phyloP scores from a whole-genome alignment of 2,329 filamentous ascomycete species.

The Fusarium metavorans region DNA sequence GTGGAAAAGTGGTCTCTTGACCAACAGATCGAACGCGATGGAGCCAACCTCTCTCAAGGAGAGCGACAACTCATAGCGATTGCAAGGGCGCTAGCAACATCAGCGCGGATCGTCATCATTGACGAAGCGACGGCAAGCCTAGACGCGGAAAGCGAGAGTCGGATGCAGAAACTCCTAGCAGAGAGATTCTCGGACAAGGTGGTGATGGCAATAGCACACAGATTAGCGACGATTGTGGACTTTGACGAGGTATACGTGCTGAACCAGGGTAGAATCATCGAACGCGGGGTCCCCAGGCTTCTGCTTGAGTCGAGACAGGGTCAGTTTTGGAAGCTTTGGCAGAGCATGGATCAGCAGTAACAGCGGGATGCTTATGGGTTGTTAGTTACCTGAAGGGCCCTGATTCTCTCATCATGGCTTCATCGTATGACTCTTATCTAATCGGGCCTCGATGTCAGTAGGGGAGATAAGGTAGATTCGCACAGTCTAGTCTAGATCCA shows the following conservation, averaged over 20 bases:
- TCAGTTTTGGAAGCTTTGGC: neutral
- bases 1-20: neutral
- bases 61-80: neutral
- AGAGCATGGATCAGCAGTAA: neutral
- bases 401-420: neutral
- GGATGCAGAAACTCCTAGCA: neutral
- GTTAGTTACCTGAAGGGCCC: neutral
- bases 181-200: neutral
- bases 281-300: neutral
- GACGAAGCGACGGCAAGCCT: neutral
- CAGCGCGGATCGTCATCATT: neutral
- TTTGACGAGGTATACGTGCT: neutral
- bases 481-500: neutral
- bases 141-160: neutral
- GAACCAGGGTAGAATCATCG: neutral
- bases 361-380: neutral
- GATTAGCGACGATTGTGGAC: neutral
- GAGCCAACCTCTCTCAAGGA: neutral
- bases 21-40: neutral
- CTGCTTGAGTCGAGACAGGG: neutral
- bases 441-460: neutral
- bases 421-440: neutral
- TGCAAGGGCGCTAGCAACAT: neutral
- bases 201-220: neutral
- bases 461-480: neutral